Evolutionary conservation across 345 rosid species (phyloP), one percentile per base, ranked within the genome.

Genomic region (Trapa bicornis): DNA sequence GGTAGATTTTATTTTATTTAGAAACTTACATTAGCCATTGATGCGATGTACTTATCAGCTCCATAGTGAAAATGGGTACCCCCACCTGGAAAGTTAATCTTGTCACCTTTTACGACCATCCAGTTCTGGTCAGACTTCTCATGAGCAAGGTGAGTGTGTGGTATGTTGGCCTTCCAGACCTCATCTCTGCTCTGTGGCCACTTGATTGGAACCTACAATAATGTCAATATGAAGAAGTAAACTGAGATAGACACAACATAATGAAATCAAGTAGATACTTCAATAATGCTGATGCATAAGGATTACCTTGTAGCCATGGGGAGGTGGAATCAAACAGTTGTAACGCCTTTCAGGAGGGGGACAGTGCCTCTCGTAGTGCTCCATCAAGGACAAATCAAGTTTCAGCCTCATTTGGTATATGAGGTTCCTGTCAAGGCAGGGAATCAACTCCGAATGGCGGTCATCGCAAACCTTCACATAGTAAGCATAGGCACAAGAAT

Each of bases 161-260:
- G 99, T 76, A 94, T 94, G 80, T 94, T 94, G 2, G 81, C 99
- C 80, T 94, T 85, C 99, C 99, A 94, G 12, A 91, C 99, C 76
- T 89, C 96, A 81, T 94, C 99, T 84, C 99, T 83, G 77, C 99
- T 94, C 77, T 83, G 86, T 14, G 99, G 99, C 97, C 99, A 94
- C 87, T 91, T 94, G 54, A 94, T 81, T 64, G 99, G 99, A 77
- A 94, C 77, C 99, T 93, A 80, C 8, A 54, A 67, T 12, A 65
- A 41, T 1, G 42, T 13, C 39, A 45, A 35, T 22, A 64, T 64
- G 45, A 5, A 67, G 29, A 22, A 12, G 11, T 29, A 37, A 52
- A 29, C 66, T 43, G 17, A 65, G 53, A 60, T 16, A 15, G 22
- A 43, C 12, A 47, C 3, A 52, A 39, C 38, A 62, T 50, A 9